Conservation (phyloP, 2,329 filamentous ascomycete genomes). For the Tolypocladium capitatum region DNA sequence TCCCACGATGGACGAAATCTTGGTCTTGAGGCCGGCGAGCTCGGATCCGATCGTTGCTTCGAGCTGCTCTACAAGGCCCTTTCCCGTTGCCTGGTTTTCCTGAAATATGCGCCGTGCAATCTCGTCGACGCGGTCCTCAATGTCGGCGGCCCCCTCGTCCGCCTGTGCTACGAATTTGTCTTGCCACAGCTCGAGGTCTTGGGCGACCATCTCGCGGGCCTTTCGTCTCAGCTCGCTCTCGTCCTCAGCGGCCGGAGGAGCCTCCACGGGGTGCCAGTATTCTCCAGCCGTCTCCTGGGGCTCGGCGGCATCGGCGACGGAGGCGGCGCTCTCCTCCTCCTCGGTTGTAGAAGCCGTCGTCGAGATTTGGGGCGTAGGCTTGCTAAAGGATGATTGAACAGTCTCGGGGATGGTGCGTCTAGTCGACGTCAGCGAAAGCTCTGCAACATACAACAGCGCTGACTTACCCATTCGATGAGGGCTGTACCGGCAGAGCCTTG, state of each 20-base stretch:
- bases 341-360: constrained; percentile 17
- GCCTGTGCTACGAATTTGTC: constrained; percentile 75
- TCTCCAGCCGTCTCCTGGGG: constrained; percentile 6
- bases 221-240: constrained; percentile 43
- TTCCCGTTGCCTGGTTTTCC: constrained; percentile 50
- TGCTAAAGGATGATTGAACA: constrained; percentile 20
- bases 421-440: not conserved
- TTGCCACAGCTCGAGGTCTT: constrained; percentile 77
- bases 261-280: constrained; percentile 22
- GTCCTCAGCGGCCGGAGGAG: constrained; percentile 30
- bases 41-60: constrained; percentile 53
- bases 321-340: constrained; percentile 6
- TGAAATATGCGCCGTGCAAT: constrained; percentile 42
- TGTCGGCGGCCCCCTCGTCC: constrained; percentile 62
- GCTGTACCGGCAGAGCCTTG: constrained; percentile 13
- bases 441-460: not conserved
- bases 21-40: constrained; percentile 50
- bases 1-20: constrained; percentile 50
- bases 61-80: constrained; percentile 53
- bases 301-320: constrained; percentile 16
- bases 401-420: constrained; percentile 8
- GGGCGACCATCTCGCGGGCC: constrained; percentile 53
- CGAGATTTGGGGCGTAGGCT: constrained; percentile 17
- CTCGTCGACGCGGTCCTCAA: constrained; percentile 56
- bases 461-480: not conserved